Percentiles rank a stretch among this genome's conserved stretches.
Evolutionary conservation across 1,139 yeast species (phyloP).

Genomic region (Protomyces pachydermus): DNA sequence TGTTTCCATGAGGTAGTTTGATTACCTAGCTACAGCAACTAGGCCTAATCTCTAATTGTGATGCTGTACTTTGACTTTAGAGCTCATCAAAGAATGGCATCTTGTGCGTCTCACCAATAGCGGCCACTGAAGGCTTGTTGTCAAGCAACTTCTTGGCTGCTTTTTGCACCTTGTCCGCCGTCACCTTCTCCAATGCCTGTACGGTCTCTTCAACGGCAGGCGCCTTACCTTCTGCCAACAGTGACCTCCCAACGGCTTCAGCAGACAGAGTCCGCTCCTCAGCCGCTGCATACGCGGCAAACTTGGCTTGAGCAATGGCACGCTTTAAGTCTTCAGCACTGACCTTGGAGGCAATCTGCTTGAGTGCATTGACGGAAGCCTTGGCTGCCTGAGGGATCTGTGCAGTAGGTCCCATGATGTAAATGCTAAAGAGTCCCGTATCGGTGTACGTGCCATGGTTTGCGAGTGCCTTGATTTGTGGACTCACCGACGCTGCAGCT

Average conservation of each 20-base stretch:
- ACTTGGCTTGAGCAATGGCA: conserved; percentile 47
- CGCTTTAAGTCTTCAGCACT: conserved; percentile 44
- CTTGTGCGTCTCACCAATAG: conserved; percentile 81
- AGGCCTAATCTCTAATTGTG: neutral
- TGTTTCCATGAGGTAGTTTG: no score
- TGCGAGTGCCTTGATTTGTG: conserved; percentile 47
- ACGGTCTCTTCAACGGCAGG: conserved; percentile 32
- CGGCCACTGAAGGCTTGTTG: conserved; percentile 75
- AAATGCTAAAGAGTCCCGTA: conserved; percentile 74
- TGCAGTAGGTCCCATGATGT: conserved; percentile 54
- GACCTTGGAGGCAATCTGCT: conserved; percentile 31
- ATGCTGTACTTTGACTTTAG: conserved; percentile 29
- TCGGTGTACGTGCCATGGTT: conserved; percentile 64
- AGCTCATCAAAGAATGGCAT: conserved; percentile 90
- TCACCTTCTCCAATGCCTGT: conserved; percentile 40
- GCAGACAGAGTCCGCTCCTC: conserved; percentile 40
- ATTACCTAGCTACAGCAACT: no score
- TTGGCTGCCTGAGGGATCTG: conserved; percentile 57
- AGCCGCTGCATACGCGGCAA: conserved; percentile 41
- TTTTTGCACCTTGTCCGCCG: conserved; percentile 48
- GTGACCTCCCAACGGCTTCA: conserved; percentile 33
- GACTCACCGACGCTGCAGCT: conserved; percentile 42
- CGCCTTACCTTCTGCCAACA: conserved; percentile 37
- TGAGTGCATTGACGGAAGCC: conserved; percentile 44
- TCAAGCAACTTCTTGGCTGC: conserved; percentile 50